Evolutionary conservation across 2,329 filamentous ascomycete species (phyloP).

Genomic region (Fusarium pininemorale): DNA sequence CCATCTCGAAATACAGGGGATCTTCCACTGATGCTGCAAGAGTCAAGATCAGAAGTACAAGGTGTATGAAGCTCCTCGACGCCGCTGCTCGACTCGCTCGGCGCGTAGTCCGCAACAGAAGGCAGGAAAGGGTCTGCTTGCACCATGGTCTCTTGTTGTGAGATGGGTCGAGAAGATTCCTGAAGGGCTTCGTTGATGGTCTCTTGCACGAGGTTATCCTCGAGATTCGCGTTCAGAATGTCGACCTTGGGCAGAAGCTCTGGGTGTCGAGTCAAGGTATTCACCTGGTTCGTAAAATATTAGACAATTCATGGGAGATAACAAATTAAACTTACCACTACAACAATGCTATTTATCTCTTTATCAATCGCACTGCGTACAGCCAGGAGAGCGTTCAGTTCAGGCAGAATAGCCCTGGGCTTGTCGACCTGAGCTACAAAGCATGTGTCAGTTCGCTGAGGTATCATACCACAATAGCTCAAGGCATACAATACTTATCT

Average conservation of each 20-base stretch:
- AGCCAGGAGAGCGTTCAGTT: not conserved
- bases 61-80: not conserved
- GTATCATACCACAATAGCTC: not conserved
- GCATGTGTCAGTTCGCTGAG: not conserved
- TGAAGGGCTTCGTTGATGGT: not conserved
- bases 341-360: not conserved
- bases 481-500: not conserved
- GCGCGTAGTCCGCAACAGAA: rapidly evolving
- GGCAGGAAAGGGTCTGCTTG: rapidly evolving
- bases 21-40: rapidly evolving
- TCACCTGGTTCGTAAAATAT: not conserved
- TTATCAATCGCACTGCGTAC: not conserved
- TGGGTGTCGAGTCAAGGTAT: not conserved
- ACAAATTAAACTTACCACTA: not conserved
- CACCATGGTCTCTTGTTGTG: not conserved
- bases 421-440: not conserved
- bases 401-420: not conserved
- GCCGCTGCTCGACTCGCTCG: not conserved
- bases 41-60: rapidly evolving
- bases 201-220: not conserved
- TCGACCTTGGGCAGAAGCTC: not conserved
- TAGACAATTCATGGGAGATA: too few relatives aligned
- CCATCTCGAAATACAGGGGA: rapidly evolving
- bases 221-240: rapidly evolving
- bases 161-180: not conserved